Evolutionary conservation across 805 yeast genomes (phyloP).

Genomic region (Monosporozyma unispora): DNA sequence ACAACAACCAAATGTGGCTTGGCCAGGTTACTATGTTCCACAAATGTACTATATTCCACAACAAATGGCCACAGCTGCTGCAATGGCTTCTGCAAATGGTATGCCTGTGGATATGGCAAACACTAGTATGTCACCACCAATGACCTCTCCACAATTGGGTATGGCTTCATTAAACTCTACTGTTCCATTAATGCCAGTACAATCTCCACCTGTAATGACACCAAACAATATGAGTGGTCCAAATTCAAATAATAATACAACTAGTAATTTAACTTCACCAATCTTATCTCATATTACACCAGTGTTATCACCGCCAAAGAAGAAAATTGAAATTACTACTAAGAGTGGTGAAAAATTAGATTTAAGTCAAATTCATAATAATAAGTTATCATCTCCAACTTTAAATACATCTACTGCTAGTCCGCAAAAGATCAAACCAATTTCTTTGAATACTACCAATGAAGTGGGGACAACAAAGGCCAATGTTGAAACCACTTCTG

Average conservation of each 20-base stretch:
- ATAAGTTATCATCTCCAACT: not conserved
- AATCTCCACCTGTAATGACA: not conserved
- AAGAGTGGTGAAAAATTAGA: slow-evolving; percentile 28
- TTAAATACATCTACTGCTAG: slow-evolving; percentile 1
- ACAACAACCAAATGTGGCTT: slow-evolving; percentile 13
- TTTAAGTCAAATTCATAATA: slow-evolving; percentile 21
- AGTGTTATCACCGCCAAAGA: slow-evolving; percentile 10
- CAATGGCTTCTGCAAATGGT: slow-evolving; percentile 3
- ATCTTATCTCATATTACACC: not conserved
- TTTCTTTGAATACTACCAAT: not conserved
- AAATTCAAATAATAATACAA: not conserved
- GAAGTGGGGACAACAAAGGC: not conserved
- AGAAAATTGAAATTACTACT: slow-evolving; percentile 28
- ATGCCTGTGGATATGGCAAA: not conserved
- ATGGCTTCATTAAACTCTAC: not conserved
- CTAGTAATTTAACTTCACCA: not conserved
- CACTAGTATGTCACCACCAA: not conserved
- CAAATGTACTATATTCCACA: slow-evolving; percentile 23
- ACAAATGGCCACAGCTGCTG: slow-evolving; percentile 10
- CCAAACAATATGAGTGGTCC: not conserved
- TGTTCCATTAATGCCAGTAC: not conserved
- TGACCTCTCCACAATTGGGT: not conserved
- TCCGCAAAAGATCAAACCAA: not conserved
- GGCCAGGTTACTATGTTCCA: slow-evolving; percentile 21
- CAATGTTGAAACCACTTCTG: slow-evolving; percentile 1